Evolutionary conservation across 768 basidiomycete genomes (phyloP).

Genomic region (Hortiboletus campestris): DNA sequence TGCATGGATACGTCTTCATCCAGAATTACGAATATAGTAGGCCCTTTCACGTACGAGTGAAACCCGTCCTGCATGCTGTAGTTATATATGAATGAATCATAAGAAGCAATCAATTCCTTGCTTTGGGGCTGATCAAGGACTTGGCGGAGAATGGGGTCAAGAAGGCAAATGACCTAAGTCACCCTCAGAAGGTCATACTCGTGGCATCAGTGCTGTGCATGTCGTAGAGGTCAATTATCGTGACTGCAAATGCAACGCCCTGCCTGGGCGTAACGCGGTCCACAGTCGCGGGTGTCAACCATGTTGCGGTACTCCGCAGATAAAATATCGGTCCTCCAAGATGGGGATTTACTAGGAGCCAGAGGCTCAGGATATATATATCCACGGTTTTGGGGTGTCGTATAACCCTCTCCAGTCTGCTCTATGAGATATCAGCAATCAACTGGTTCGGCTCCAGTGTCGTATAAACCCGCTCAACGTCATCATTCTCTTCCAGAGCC

Average conservation of each 20-base stretch:
- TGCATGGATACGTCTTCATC: conserved; percentile 38
- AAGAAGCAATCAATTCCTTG: conserved; percentile 3
- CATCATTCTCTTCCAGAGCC: conserved; percentile 55
- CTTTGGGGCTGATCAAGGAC: not conserved
- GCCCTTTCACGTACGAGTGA: conserved; percentile 4
- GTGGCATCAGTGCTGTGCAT: not conserved
- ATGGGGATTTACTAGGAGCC: not conserved
- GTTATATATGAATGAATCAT: conserved; percentile 18
- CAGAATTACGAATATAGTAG: conserved; percentile 18
- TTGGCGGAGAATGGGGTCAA: not conserved
- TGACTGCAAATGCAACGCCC: not conserved
- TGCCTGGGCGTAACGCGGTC: not conserved
- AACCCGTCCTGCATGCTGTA: conserved; percentile 11
- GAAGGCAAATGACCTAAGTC: conserved; percentile 5
- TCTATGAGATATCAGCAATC: conserved; percentile 22
- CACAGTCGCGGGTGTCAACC: not conserved
- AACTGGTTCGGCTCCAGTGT: conserved; percentile 38
- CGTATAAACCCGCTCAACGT: conserved; percentile 60
- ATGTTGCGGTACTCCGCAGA: not conserved
- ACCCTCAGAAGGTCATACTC: not conserved
- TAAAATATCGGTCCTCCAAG: not conserved
- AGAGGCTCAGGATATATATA: not conserved
- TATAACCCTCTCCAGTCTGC: conserved; percentile 1
- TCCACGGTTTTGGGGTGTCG: not conserved
- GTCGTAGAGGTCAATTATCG: not conserved